Evolutionary conservation across 2,329 filamentous ascomycete species (phyloP).

Genomic region (Apiospora saccharicola): DNA sequence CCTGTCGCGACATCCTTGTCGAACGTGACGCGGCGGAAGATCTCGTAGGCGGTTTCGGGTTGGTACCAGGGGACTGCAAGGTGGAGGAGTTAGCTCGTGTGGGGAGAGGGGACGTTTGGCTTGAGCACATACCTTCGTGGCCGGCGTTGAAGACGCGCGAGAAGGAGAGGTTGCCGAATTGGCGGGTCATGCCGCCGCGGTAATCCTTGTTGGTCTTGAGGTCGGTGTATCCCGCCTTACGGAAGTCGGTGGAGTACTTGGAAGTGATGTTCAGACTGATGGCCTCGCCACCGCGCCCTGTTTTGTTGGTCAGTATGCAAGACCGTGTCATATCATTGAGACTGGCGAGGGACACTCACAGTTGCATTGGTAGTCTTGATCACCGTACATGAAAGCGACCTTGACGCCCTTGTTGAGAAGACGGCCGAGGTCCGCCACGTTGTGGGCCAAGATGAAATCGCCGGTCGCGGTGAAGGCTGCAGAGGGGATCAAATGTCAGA

Average conservation of each 20-base stretch:
- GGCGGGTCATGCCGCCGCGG: constrained; percentile 58
- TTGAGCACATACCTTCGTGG: constrained; percentile 54
- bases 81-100: background rate
- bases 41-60: constrained; percentile 55
- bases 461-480: constrained; percentile 61
- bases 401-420: constrained; percentile 34
- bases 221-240: constrained; percentile 49
- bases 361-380: constrained; percentile 45
- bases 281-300: constrained; percentile 39
- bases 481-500: no score
- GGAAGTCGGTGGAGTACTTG: constrained; percentile 47
- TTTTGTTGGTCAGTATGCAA: background rate
- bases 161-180: constrained; percentile 58
- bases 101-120: background rate
- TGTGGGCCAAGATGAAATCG: constrained; percentile 48
- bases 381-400: constrained; percentile 50
- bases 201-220: constrained; percentile 54
- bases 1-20: constrained; percentile 60
- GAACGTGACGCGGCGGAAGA: constrained; percentile 56
- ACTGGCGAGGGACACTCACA: no score
- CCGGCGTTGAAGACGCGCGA: constrained; percentile 53
- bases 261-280: constrained; percentile 53
- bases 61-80: constrained; percentile 48
- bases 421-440: constrained; percentile 35
- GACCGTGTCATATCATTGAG: no score